Percentiles rank a stretch among this genome's conserved stretches.
These are phyloP conservation scores for Xylariaceae sp. DNA, from an alignment of 2,329 filamentous ascomycete species.

Conservation along the genomic window DNA sequence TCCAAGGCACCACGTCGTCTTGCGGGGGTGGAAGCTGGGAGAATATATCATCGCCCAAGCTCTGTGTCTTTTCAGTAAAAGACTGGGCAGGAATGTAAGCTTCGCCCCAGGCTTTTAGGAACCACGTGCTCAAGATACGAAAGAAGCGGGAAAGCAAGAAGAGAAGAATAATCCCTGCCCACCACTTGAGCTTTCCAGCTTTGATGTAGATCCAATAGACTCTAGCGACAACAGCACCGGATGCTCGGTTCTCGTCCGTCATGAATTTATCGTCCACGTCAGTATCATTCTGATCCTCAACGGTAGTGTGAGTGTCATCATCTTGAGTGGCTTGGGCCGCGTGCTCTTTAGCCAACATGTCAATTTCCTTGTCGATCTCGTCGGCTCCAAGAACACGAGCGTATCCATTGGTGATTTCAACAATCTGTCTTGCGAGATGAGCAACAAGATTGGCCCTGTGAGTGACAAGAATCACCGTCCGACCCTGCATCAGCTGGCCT, in stretches of 20 bases:
- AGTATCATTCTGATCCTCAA: conserved; percentile 41
- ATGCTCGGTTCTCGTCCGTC: conserved; percentile 69
- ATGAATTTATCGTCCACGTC: conserved; percentile 71
- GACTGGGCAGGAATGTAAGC: conserved; percentile 50
- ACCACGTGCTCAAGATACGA: conserved; percentile 68
- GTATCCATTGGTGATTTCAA: conserved; percentile 63
- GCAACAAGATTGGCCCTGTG: conserved; percentile 75
- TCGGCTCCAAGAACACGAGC: conserved; percentile 48
- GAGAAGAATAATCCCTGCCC: conserved; percentile 60
- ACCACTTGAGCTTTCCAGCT: conserved; percentile 72
- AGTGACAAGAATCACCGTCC: conserved; percentile 76
- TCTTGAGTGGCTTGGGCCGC: conserved; percentile 25
- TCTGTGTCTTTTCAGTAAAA: conserved; percentile 2
- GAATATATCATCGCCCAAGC: conserved; percentile 31
- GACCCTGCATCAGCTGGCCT: conserved; percentile 54
- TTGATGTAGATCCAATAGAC: conserved; percentile 86
- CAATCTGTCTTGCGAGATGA: conserved; percentile 66
- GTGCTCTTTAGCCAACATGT: conserved; percentile 27
- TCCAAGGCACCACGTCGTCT: conserved; percentile 68
- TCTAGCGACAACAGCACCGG: conserved; percentile 69
- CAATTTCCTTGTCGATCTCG: conserved; percentile 39
- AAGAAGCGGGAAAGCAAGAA: conserved; percentile 61
- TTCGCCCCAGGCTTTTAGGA: conserved; percentile 84
- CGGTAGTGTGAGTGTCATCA: conserved; percentile 24
- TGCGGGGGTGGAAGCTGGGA: conserved; percentile 61